Base-by-base conservation (phyloP, 2,329 filamentous ascomycete species). In the Metarhizium rileyi region DNA sequence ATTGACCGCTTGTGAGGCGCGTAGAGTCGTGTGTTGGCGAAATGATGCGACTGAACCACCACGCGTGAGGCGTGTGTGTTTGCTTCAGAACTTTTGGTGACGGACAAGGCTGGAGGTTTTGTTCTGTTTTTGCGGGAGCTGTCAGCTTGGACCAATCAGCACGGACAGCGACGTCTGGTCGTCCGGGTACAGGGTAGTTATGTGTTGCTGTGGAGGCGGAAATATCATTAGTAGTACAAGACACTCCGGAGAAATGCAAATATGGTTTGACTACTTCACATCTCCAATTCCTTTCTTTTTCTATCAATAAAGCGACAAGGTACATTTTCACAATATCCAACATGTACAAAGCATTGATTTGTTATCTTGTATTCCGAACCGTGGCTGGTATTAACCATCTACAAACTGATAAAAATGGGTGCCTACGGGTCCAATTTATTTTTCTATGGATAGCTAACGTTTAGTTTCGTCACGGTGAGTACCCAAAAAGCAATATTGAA, bases 131-230 rank as follows among this genome's bases (percentile, higher is more conserved):
- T n/a, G n/a, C 7, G 12, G 20, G 35, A 44, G 36, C 55, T 55
- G 50, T 45, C 49, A 67, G 65, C 65, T 67, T 56, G 51, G 54
- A 8, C 65, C 65, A 67, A 67, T 67, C 56, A 63, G 40, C 51
- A 42, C 16, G 6, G 44, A 9, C 44, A 5, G n/a, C 18, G 35
- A 18, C n/a, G n/a, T n/a, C n/a, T n/a, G n/a, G 16, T 14, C 18
- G 16, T 38, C 35, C 16, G 16, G 6, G 9, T 20, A 16, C 35
- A 33, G 10, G 16, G 8, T n/a, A 38, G 35, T 7, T 7, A 38
- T 22, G 8, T 16, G 35, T 22, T 36, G 33, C 35, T 38, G 35
- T 16, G 30, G 30, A 33, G 27, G 27, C 27, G 27, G 27, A 28
- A 28, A 28, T 10, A 28, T 28, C 12, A 12, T 2, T 12, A 28